A percentile compares a stretch with the other conserved stretches of the same genome.
These are phyloP conservation scores for Porcisia hertigi DNA, from an alignment of 208 protist genomes.

Conservation along the genomic window DNA sequence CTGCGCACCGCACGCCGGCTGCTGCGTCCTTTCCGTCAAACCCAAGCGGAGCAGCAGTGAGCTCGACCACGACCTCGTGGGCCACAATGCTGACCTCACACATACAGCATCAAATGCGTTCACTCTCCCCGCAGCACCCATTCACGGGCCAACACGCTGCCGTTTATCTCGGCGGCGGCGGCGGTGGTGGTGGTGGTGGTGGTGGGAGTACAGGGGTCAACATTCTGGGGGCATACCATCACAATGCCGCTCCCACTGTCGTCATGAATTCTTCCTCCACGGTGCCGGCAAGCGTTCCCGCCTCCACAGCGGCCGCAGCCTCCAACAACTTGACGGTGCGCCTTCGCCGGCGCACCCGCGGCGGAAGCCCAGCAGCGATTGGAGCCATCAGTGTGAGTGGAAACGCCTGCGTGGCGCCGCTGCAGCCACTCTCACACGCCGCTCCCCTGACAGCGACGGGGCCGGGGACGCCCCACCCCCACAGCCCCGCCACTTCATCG, in stretches of 20 bases:
- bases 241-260: background rate
- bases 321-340: slow-evolving; percentile 9
- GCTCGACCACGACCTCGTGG: background rate
- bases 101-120: background rate
- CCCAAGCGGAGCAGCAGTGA: background rate
- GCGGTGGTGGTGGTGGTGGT: background rate
- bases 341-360: slow-evolving; percentile 13
- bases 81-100: background rate
- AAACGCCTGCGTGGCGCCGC: background rate
- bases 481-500: background rate
- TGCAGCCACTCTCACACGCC: background rate
- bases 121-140: background rate
- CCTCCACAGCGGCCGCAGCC: background rate
- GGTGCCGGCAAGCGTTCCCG: background rate
- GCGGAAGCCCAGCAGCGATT: background rate
- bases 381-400: background rate
- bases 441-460: background rate
- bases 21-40: background rate
- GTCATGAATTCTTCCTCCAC: background rate
- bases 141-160: background rate
- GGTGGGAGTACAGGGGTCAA: background rate
- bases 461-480: background rate
- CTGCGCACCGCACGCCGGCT: slow-evolving; percentile 11
- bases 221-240: background rate
- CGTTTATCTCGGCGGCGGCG: background rate